These are phyloP conservation scores for Ilex aquifolium DNA, from an alignment of 257 asterid genomes.

Conservation along the genomic window DNA sequence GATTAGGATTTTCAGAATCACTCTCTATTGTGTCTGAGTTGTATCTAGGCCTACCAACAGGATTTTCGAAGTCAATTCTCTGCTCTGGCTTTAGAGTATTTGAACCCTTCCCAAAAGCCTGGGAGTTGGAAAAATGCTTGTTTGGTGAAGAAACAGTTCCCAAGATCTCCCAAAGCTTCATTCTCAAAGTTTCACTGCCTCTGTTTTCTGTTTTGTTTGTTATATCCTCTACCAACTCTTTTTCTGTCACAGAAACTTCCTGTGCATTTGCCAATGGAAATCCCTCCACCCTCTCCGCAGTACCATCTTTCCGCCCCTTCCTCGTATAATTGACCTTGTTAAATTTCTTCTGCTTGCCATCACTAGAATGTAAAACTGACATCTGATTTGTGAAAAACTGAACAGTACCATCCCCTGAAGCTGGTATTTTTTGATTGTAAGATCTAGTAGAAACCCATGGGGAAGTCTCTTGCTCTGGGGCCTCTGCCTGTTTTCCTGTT, in stretches of 20 bases:
- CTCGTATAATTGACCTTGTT: slow-evolving; percentile 12
- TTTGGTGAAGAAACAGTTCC: slow-evolving; percentile 60
- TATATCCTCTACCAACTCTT: slow-evolving; percentile 28
- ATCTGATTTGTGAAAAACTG: slow-evolving; percentile 25
- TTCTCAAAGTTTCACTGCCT: slow-evolving; percentile 55
- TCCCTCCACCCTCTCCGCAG: slow-evolving; percentile 30
- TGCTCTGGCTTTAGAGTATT: slow-evolving; percentile 27
- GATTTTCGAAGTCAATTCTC: slow-evolving; percentile 27
- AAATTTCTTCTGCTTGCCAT: slow-evolving; percentile 18
- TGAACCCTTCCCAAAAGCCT: slow-evolving; percentile 16
- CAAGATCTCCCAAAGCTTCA: slow-evolving; percentile 73
- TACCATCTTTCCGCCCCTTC: slow-evolving; percentile 28
- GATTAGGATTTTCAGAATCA: slow-evolving; percentile 49
- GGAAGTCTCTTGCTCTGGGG: slow-evolving; percentile 33
- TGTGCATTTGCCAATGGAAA: slow-evolving; percentile 26
- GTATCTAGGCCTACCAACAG: slow-evolving; percentile 33
- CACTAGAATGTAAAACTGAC: slow-evolving; percentile 23
- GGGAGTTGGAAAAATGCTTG: slow-evolving; percentile 24
- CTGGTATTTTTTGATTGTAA: slow-evolving; percentile 28
- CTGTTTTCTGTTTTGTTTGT: slow-evolving; percentile 32
- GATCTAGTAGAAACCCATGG: slow-evolving; percentile 64
- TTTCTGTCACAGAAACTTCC: slow-evolving; percentile 25
- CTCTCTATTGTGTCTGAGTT: slow-evolving; percentile 79
- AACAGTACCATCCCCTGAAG: slow-evolving; percentile 34
- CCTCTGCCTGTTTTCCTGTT: slow-evolving; percentile 30